phyloP scores from a whole-genome alignment of 2,329 filamentous ascomycete species.

The Domatiomyces globalis region DNA sequence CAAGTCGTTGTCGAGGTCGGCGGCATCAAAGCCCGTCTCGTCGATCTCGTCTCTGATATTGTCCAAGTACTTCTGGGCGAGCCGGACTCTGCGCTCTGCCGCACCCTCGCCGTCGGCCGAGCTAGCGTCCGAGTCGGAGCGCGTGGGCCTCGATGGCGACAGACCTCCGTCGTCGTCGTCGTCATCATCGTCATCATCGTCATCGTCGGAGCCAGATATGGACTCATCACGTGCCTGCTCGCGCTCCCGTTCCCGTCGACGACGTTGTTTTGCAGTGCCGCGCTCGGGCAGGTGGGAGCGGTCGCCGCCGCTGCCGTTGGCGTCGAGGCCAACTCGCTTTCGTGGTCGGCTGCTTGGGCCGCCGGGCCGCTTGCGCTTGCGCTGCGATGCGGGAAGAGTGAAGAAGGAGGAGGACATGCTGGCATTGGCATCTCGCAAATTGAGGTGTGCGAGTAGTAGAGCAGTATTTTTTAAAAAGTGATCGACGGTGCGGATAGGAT shows the following conservation, averaged over 20 bases:
- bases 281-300: slow-evolving; percentile 22
- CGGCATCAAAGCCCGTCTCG: slow-evolving; percentile 79
- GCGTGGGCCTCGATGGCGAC: slow-evolving; percentile 30
- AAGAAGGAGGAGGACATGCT: slow-evolving; percentile 82
- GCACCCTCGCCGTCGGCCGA: slow-evolving; percentile 64
- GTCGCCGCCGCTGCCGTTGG: slow-evolving; percentile 31
- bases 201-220: slow-evolving; percentile 77
- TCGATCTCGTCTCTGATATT: slow-evolving; percentile 76
- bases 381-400: slow-evolving; percentile 69
- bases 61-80: slow-evolving; percentile 85
- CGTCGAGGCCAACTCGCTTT: slow-evolving; percentile 20
- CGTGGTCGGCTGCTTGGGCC: slow-evolving; percentile 33
- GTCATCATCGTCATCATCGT: slow-evolving; percentile 37
- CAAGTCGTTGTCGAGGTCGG: slow-evolving; percentile 80
- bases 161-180: not conserved
- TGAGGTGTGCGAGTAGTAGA: not conserved
- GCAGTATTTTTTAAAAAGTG: not conserved
- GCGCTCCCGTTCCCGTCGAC: not conserved
- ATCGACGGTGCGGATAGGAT: not conserved
- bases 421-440: not conserved
- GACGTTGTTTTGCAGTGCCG: slow-evolving; percentile 26
- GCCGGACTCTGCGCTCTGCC: slow-evolving; percentile 67
- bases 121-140: slow-evolving; percentile 43
- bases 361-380: slow-evolving; percentile 70
- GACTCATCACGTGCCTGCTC: slow-evolving; percentile 49